phyloP scores from a whole-genome alignment of 306 rosid genomes.

The Styphnolobium japonicum region DNA sequence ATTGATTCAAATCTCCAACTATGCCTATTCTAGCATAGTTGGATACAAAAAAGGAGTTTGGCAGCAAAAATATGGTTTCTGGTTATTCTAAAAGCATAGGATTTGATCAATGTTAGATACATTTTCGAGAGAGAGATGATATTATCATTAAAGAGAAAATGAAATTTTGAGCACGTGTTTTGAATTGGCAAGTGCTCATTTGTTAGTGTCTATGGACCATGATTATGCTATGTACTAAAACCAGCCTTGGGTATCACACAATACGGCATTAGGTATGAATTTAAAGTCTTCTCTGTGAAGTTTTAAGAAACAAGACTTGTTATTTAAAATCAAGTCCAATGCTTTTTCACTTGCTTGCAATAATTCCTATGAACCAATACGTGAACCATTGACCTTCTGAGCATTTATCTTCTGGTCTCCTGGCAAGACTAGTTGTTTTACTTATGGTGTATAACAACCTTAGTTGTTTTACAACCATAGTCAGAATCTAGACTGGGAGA shows the following conservation, averaged over 20 bases:
- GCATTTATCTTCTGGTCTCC: neutral
- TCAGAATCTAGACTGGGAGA: neutral
- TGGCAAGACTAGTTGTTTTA: constrained; percentile 13
- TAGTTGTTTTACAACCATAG: neutral
- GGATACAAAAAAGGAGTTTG: neutral
- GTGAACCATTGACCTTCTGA: neutral
- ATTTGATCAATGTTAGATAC: neutral
- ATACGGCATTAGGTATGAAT: neutral
- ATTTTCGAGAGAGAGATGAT: neutral
- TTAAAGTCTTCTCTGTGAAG: neutral
- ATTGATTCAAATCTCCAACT: neutral
- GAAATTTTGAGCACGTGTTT: neutral
- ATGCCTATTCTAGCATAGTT: neutral
- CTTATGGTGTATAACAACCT: neutral
- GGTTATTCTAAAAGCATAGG: neutral
- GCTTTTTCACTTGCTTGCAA: neutral
- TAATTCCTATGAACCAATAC: neutral
- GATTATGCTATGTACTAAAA: neutral
- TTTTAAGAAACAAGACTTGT: neutral
- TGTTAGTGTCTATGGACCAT: neutral
- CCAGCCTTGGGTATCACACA: neutral
- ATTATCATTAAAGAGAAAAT: neutral
- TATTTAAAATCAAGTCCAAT: neutral
- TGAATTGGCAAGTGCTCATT: neutral
- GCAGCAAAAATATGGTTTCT: neutral